Percentiles rank a stretch among this genome's conserved stretches.
Conservation (phyloP, 148 eudicot species). For the Pharnaceum exiguum region DNA sequence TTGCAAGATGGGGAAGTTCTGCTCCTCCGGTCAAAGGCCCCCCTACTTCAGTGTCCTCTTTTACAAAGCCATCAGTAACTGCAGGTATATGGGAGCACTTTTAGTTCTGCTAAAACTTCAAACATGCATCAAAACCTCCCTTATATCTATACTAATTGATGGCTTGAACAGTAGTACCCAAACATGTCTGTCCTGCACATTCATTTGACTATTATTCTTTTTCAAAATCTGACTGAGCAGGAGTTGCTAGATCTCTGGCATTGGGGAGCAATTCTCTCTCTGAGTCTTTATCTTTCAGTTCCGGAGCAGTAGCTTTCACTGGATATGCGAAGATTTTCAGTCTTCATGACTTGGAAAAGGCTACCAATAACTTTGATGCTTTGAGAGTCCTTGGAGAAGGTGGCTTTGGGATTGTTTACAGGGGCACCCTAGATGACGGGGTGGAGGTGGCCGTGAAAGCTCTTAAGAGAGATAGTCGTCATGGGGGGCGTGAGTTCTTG, state of each 20-base stretch:
- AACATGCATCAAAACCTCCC: background rate
- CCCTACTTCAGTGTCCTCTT: slow-evolving; percentile 33
- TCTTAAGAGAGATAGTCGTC: slow-evolving; percentile 75
- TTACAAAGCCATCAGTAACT: slow-evolving; percentile 61
- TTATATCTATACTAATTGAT: background rate
- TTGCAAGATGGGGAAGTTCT: slow-evolving; percentile 39
- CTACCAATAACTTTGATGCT: slow-evolving; percentile 58
- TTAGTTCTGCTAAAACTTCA: background rate
- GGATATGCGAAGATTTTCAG: slow-evolving; percentile 72
- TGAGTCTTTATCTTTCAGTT: slow-evolving; percentile 52
- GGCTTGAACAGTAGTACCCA: no score
- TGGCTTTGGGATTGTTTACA: slow-evolving; percentile 92
- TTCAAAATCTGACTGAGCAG: slow-evolving; percentile 30
- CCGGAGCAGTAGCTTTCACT: slow-evolving; percentile 48
- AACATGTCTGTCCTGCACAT: no score
- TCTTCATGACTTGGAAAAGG: slow-evolving; percentile 59
- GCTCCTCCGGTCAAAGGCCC: slow-evolving; percentile 20
- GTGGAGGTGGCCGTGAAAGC: slow-evolving; percentile 85
- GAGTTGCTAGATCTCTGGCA: slow-evolving; percentile 36
- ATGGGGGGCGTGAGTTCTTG: slow-evolving; percentile 85
- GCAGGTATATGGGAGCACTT: background rate
- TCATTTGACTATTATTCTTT: background rate
- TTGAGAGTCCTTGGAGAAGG: slow-evolving; percentile 83
- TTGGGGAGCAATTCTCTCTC: slow-evolving; percentile 46
- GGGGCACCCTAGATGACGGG: slow-evolving; percentile 67